Conservation (phyloP, 495 filamentous ascomycete genomes). For the Evernia prunastri region DNA sequence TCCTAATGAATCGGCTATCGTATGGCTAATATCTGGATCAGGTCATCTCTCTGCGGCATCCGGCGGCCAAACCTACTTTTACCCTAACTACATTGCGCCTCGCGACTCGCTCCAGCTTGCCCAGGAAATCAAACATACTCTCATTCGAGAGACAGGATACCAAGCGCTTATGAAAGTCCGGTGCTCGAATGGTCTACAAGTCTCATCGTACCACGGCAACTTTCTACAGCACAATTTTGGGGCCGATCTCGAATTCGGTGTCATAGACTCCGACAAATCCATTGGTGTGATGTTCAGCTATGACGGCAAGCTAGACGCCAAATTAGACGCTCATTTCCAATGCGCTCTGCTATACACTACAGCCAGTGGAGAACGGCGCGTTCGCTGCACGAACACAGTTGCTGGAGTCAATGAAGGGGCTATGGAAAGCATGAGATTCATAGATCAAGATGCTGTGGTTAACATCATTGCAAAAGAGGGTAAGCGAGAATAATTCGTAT, state of each 20-base stretch:
- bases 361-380: constrained; percentile 78
- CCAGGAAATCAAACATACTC: constrained; percentile 76
- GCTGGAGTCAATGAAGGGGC: constrained; percentile 82
- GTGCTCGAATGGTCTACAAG: constrained; percentile 93
- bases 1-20: background rate
- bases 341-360: constrained; percentile 92
- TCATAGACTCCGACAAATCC: constrained; percentile 89
- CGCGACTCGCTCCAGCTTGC: constrained; percentile 79
- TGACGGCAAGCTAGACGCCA: constrained; percentile 93
- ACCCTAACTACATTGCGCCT: constrained; percentile 86
- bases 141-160: constrained; percentile 90
- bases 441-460: constrained; percentile 91
- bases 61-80: constrained; percentile 91
- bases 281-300: constrained; percentile 90
- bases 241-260: constrained; percentile 90
- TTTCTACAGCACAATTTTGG: constrained; percentile 92
- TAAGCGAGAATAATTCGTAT: constrained; percentile 27
- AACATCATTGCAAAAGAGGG: constrained; percentile 84
- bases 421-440: constrained; percentile 80
- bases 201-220: constrained; percentile 89
- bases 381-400: constrained; percentile 88
- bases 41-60: constrained; percentile 55
- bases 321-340: constrained; percentile 97
- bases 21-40: constrained; percentile 13
- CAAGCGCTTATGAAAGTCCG: constrained; percentile 98